Evolutionary conservation across 169 alveolate species (phyloP).

Genomic region (Plasmodium gonderi): DNA sequence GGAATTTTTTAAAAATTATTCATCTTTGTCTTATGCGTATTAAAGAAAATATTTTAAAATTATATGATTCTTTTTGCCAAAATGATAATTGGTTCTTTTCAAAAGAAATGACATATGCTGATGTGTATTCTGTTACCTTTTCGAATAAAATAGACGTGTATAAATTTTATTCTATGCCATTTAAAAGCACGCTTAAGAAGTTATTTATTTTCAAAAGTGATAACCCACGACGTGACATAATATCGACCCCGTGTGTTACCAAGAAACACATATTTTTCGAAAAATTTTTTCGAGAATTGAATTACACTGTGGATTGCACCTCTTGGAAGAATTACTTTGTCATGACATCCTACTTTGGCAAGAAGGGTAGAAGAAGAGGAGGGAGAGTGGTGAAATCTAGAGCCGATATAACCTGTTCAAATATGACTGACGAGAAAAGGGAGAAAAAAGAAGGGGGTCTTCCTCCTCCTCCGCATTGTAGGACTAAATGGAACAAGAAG

Average conservation of each 20-base stretch:
- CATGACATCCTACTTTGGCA: neutral
- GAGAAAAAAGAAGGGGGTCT: neutral
- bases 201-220: neutral
- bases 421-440: neutral
- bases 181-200: conserved; percentile 5
- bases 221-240: neutral
- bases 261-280: neutral
- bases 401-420: neutral
- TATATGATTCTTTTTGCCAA: neutral
- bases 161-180: conserved; percentile 15
- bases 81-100: neutral
- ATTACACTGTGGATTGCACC: neutral
- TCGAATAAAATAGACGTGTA: conserved; percentile 4
- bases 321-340: conserved; percentile 16
- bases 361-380: neutral
- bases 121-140: conserved; percentile 13
- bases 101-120: conserved; percentile 18
- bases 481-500: too few relatives aligned
- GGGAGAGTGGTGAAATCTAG: neutral
- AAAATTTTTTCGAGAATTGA: neutral
- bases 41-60: conserved; percentile 13
- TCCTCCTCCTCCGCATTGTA: too few relatives aligned
- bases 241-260: neutral
- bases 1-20: conserved; percentile 7
- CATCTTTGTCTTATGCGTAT: conserved; percentile 20